A percentile compares a stretch with the other conserved stretches of the same genome.
These are phyloP conservation scores for Pichia sp. DNA, from an alignment of 1,139 yeast genomes.

Conservation along the genomic window DNA sequence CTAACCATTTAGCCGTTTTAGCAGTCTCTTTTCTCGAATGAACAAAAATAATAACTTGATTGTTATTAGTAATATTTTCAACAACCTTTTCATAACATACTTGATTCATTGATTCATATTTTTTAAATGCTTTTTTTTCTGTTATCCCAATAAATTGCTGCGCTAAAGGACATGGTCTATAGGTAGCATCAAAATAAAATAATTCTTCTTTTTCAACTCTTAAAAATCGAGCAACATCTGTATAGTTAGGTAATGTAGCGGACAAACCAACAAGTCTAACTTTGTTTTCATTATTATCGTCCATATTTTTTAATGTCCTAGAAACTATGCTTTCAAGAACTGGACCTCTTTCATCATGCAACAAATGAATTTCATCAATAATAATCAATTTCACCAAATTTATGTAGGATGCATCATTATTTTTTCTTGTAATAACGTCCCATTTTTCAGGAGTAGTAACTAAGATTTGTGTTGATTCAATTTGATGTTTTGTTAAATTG, in stretches of 20 bases:
- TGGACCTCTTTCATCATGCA: constrained; percentile 95
- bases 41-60: constrained; percentile 83
- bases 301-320: constrained; percentile 49
- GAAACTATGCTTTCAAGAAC: constrained; percentile 85
- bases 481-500: constrained; percentile 69
- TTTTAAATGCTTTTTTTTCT: constrained; percentile 76
- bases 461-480: constrained; percentile 70
- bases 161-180: constrained; percentile 87
- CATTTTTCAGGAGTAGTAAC: constrained; percentile 83
- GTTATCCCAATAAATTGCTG: constrained; percentile 87
- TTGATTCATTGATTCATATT: constrained; percentile 78
- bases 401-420: constrained; percentile 55
- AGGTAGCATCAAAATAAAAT: constrained; percentile 77
- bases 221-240: constrained; percentile 79
- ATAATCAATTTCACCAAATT: constrained; percentile 69
- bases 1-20: constrained; percentile 72
- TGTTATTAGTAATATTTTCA: constrained; percentile 54
- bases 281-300: constrained; percentile 36
- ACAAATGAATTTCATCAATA: constrained; percentile 87
- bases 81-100: constrained; percentile 81
- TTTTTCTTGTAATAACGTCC: constrained; percentile 91
- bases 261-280: constrained; percentile 81
- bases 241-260: constrained; percentile 88
- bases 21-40: constrained; percentile 91
- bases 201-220: constrained; percentile 58